These are phyloP conservation scores for Leccinum truebloodii DNA, from an alignment of 768 basidiomycete species.

Conservation along the genomic window DNA sequence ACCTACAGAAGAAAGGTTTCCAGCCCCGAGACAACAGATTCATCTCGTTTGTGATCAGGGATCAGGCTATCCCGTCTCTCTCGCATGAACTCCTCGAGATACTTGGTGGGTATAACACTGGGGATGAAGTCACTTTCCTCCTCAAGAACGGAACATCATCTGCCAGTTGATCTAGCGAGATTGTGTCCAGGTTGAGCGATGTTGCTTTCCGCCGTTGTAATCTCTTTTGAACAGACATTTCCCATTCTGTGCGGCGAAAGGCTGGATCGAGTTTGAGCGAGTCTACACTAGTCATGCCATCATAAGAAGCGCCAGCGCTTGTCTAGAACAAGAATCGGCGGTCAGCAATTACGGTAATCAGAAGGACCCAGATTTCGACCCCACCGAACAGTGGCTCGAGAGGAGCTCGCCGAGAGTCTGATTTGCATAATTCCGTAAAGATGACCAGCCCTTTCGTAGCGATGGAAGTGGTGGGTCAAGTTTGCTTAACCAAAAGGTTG, in stretches of 20 bases:
- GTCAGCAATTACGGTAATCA: no score
- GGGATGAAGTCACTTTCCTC: slow-evolving; percentile 63
- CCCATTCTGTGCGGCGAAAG: slow-evolving; percentile 60
- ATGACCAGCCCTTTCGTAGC: no score
- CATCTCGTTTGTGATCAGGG: slow-evolving; percentile 53
- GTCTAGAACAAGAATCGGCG: no score
- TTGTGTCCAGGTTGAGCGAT: slow-evolving; percentile 35
- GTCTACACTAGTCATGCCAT: slow-evolving; percentile 40
- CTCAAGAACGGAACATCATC: slow-evolving; percentile 29
- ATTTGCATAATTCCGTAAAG: no score
- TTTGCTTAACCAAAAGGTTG: no score
- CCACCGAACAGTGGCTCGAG: no score
- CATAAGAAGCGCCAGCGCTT: no score
- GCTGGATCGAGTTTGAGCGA: slow-evolving; percentile 65
- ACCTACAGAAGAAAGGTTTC: slow-evolving; percentile 71
- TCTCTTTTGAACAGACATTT: slow-evolving; percentile 48
- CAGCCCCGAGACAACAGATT: slow-evolving; percentile 55
- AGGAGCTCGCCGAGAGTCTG: no score
- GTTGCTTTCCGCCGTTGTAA: slow-evolving; percentile 55
- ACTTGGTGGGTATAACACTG: slow-evolving; percentile 65
- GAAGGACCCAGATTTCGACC: no score
- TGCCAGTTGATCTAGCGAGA: slow-evolving; percentile 23
- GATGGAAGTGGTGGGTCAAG: no score
- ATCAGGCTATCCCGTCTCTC: slow-evolving; percentile 64
- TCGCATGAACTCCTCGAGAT: slow-evolving; percentile 60